Evolutionary conservation across 1,284 basidiomycete genomes (phyloP), one percentile per base, ranked within the genome.

Genomic region (Ustilago esculenta): DNA sequence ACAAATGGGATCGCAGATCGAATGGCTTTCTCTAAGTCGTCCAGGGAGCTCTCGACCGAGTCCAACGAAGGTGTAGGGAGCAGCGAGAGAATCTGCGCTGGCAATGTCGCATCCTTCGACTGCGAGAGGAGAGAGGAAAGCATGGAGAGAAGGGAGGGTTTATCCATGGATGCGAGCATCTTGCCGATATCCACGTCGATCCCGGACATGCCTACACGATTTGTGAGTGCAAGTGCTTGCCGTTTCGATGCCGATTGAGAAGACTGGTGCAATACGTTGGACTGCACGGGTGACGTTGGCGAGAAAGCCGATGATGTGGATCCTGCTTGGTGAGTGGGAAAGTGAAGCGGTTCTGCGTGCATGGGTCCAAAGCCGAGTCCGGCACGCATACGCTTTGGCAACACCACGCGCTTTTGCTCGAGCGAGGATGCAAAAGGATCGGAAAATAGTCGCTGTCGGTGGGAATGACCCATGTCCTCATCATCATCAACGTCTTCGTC

Each of bases 111-210:
- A 37, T 74, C 73, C 21, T 58, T 59, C 17, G 63, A 69, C 43
- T 61, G 65, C 20, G 57, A 24, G 7, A 76, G 64, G 8, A 80
- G 70, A 11, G 64, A 59, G 14, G 64, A 65, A 12, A 80, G 55
- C 45, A 79, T 57, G 10, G 72, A 68, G 0, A 80, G 69, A 11
- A 80, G 61, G 15, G 73, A 71, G 5, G 76, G 64, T 48, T 70
- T 74, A 48, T 80, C 78, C 43, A 79, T 73, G 14, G 73, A 73
- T 11, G 76, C 76, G 5, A 78, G 65, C 60, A 65, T 59, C 44
- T 72, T 73, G 44, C 76, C 76, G 12, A 78, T 60, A 27, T 78
- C 76, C 1, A 70, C 67, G 25, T 66, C 69, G 35, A 63, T 65
- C 11, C 67, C 54, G 4, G 71, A 65, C 61, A 66, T 70, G 41